Percentiles rank a stretch among this genome's conserved stretches.
Evolutionary conservation across 2,329 filamentous ascomycete genomes (phyloP).

Genomic region (Penicillium sp.): DNA sequence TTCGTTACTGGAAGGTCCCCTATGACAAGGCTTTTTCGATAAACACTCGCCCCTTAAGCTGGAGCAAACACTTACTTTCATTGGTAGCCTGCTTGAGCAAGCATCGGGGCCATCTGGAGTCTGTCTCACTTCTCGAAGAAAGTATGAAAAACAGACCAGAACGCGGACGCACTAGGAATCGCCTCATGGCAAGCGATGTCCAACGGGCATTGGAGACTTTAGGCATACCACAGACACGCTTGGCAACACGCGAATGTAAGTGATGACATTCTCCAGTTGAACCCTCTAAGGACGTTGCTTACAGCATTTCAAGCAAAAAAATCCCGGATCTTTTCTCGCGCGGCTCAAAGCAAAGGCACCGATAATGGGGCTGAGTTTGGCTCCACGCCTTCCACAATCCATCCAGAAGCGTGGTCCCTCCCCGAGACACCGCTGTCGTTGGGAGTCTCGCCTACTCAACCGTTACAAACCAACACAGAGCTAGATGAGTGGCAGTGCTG

Average conservation of each 20-base stretch:
- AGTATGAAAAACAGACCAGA: background rate
- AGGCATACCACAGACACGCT: background rate
- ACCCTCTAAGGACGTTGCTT: background rate
- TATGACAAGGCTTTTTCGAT: background rate
- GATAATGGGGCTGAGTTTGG: background rate
- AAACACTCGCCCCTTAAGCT: background rate
- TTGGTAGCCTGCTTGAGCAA: background rate
- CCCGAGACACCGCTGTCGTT: background rate
- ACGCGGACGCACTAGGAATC: background rate
- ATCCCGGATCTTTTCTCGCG: background rate
- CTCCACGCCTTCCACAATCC: background rate
- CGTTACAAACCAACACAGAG: no score
- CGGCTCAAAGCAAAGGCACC: background rate
- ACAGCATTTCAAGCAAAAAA: background rate
- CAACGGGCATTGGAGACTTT: background rate
- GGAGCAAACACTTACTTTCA: background rate
- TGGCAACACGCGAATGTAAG: background rate
- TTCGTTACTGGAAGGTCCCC: background rate
- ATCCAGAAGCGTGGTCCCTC: background rate
- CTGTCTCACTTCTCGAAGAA: background rate
- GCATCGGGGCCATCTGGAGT: background rate
- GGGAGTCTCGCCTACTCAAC: background rate
- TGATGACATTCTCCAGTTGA: background rate
- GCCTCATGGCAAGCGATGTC: background rate
- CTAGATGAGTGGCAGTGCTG: background rate